Base-by-base conservation (phyloP, 2,329 filamentous ascomycete genomes). In the Epicoccum sorghinum region DNA sequence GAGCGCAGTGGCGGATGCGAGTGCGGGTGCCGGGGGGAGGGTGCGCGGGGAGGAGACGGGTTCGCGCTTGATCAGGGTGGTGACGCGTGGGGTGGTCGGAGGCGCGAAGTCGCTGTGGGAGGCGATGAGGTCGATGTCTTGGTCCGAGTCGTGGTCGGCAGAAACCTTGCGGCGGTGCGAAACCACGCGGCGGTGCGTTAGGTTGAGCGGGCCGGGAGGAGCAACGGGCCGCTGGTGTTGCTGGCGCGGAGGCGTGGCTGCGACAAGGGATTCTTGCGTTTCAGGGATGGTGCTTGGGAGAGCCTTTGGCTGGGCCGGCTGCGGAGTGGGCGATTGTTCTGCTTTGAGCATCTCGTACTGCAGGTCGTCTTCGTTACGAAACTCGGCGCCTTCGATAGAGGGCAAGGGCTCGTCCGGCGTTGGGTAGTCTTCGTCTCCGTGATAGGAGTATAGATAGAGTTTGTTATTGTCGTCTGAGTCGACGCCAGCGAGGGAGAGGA, bases 1-100 rank as follows among this genome's bases (percentile, higher is more conserved):
- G 29, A 64, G 18, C 1, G 18, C 18, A 2, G 18, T 44, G 22
- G 39, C 51, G 7, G 41, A 46, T 9, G 61, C 55, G 12, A 56
- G 57, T 0, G 62, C 18, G 18, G 18, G 3, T 2, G 18, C 18
- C 18, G 18, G 18, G 3, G 3, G 18, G 3, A 18, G 18, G 18
- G 18, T 18, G 3, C 18, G 18, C 18, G 18, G 18, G 18, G 18
- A 59, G 3, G 61, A 63, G 23, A 43, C 47, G 30, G 60, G 49
- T 45, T 73, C 68, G 42, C 58, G 64, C 42, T 69, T 68, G 35
- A 69, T 67, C 18, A 18, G 1, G 30, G 13, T 4, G 7, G 67
- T 4, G 7, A 67, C 58, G 33, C 13, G n/a, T 0, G 56, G 40
- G 7, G 54, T 57, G 3, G 47, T 44, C 7, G 59, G 38, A 2